Evolutionary conservation across 2,329 filamentous ascomycete species (phyloP).

Genomic region (Trichoderma arundinaceum): DNA sequence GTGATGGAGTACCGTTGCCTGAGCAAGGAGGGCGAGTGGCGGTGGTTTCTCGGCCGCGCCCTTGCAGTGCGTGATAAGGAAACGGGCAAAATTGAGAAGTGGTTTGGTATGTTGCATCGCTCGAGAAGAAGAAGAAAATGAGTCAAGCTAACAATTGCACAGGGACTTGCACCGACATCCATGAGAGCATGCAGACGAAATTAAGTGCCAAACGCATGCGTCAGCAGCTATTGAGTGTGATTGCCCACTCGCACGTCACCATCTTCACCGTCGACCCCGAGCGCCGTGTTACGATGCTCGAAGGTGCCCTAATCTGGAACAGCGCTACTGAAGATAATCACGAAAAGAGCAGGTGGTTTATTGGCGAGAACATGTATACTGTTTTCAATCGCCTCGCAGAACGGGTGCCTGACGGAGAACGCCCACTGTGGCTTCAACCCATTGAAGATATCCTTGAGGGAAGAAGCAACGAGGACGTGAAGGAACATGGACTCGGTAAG

Average conservation of each 20-base stretch:
- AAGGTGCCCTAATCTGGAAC: constrained; percentile 68
- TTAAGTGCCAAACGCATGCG: constrained; percentile 68
- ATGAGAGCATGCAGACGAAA: constrained; percentile 73
- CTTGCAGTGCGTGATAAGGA: constrained; percentile 69
- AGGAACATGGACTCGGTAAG: constrained; percentile 65
- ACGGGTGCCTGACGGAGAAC: constrained; percentile 50
- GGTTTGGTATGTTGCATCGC: constrained; percentile 65
- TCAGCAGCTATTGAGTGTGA: constrained; percentile 74
- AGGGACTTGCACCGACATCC: constrained; percentile 77
- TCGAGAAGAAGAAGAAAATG: not conserved
- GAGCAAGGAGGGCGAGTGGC: constrained; percentile 70
- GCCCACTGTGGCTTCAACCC: constrained; percentile 58
- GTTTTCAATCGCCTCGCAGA: constrained; percentile 62
- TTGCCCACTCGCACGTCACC: constrained; percentile 76
- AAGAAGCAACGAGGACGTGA: constrained; percentile 62
- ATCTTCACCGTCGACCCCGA: constrained; percentile 73
- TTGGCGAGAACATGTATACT: constrained; percentile 68
- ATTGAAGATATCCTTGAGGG: constrained; percentile 71
- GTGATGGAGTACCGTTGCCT: constrained; percentile 73
- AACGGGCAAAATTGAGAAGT: constrained; percentile 73
- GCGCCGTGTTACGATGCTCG: constrained; percentile 68
- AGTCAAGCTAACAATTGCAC: not conserved
- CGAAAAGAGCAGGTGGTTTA: constrained; percentile 53
- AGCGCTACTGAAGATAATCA: constrained; percentile 48
- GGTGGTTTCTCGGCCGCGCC: constrained; percentile 79